These are phyloP conservation scores for Xylaria sp. DNA, from an alignment of 2,329 filamentous ascomycete species.

Conservation along the genomic window DNA sequence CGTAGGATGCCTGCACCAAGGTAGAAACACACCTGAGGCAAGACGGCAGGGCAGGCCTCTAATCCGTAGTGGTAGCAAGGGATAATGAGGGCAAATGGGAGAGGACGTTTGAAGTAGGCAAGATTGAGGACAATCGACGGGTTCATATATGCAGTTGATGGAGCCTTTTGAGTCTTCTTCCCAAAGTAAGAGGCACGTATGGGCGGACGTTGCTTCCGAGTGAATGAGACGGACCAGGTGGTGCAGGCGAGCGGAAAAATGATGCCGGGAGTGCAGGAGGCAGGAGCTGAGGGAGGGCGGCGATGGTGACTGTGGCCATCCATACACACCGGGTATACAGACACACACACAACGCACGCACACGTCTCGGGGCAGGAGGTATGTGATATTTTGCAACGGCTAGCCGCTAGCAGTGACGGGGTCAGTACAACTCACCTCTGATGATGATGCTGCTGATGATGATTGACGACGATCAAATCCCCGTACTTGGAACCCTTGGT, in stretches of 20 bases:
- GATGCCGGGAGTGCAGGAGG: constrained; percentile 2
- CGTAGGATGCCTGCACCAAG: constrained; percentile 2
- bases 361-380: constrained; percentile 12
- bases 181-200: not conserved
- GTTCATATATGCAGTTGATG: not conserved
- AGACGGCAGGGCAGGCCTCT: constrained; percentile 2
- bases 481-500: constrained; percentile 5
- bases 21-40: constrained; percentile 3
- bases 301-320: constrained; percentile 2
- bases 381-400: constrained; percentile 13
- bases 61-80: not conserved
- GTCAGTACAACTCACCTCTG: constrained; percentile 16
- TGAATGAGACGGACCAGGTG: constrained; percentile 1
- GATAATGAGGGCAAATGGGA: constrained; percentile 1
- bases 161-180: not conserved
- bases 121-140: not conserved
- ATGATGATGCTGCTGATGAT: constrained; percentile 3
- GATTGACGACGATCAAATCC: constrained; percentile 1
- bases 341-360: not conserved
- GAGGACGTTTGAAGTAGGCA: not conserved
- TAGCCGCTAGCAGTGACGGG: constrained; percentile 5
- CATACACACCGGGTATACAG: constrained; percentile 6
- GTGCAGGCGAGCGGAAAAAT: constrained; percentile 9
- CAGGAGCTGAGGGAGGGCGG: constrained; percentile 3
- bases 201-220: constrained; percentile 2